Conservation (phyloP, 495 filamentous ascomycete species). For the Beverwykella pulmonaria region DNA sequence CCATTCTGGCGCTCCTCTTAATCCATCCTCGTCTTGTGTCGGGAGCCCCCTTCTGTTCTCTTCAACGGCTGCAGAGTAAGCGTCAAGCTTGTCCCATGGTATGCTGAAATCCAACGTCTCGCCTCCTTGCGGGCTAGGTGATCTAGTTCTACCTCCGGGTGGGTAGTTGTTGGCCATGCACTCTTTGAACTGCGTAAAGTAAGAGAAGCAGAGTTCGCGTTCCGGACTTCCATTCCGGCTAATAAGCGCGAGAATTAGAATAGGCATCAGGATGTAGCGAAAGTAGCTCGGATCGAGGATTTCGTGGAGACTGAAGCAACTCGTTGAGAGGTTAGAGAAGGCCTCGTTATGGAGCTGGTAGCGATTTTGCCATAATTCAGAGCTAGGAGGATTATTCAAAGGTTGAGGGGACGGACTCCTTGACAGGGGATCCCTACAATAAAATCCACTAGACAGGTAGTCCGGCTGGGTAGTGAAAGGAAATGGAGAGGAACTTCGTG, state of each 20-base stretch:
- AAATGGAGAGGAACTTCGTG: neutral
- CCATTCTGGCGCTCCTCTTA: slow-evolving; percentile 23
- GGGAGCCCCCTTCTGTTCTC: neutral
- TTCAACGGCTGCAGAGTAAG: slow-evolving; percentile 9
- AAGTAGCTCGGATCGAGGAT: neutral
- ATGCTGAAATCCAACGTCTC: slow-evolving; percentile 10
- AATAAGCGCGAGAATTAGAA: slow-evolving; percentile 21
- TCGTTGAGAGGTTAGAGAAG: slow-evolving; percentile 5
- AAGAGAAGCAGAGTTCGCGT: slow-evolving; percentile 17
- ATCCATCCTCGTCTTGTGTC: neutral
- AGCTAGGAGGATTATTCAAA: slow-evolving; percentile 1
- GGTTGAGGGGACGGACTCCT: slow-evolving; percentile 24
- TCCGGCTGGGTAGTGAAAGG: neutral
- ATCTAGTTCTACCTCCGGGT: neutral
- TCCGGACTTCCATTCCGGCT: slow-evolving; percentile 11
- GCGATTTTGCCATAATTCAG: slow-evolving; percentile 16
- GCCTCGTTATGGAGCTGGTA: slow-evolving; percentile 32
- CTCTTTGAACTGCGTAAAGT: slow-evolving; percentile 14
- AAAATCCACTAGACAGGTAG: slow-evolving; percentile 3
- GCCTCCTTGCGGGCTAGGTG: slow-evolving; percentile 16
- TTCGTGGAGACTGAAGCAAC: slow-evolving; percentile 2
- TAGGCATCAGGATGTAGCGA: slow-evolving; percentile 18
- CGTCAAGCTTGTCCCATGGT: slow-evolving; percentile 25
- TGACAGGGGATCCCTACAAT: slow-evolving; percentile 1
- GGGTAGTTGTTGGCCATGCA: slow-evolving; percentile 15